Base-by-base conservation (phyloP, 306 rosid species). In the Parietaria judaica region DNA sequence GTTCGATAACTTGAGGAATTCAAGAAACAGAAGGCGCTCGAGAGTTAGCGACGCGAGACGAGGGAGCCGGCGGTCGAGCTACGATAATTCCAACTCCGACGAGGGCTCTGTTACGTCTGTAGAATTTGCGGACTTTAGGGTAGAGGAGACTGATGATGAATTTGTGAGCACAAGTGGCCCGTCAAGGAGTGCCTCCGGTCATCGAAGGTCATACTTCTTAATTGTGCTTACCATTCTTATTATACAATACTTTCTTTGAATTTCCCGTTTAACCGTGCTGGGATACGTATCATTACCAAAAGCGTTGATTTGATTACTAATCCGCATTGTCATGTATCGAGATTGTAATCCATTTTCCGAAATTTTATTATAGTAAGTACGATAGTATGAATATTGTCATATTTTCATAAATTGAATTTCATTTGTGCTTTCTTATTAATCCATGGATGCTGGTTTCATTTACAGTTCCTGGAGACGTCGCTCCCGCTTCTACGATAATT, bases 1-100 rank as follows among this genome's bases (percentile, higher is more conserved):
- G 37, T 88, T 91, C 23, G 92, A 91, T 66, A 83, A 91, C 76
- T 76, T 91, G 39, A 83, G 98, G 70, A 88, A 78, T 76, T 88
- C 95, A 3, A 83, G 98, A 69, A 91, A 85, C 64, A 74, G 96
- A 74, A 87, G 98, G 59, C 79, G 98, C 65, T 65, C 92, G 35
- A 85, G 98, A 78, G 75, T 78, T 51, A 48, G 68, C 72, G 81
- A 81, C 61, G 48, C 86, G 41, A 84, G 96, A 73, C 75, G 98
- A 72, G 85, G 82, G 60, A 74, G 66, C 73, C 91, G 71, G 14
- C 83, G 92, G 14, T 56, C 76, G 37, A 91, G 98, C 74, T 85
- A 78, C 57, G 98, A 88, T 66, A 73, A 76, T 49, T 86, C 92
- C 44, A 83, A 81, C 70, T 88, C 95, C 50, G 95, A 88, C 39